Conservation (phyloP, 371 early-diverging fungal species). For the Haplosporangium sp. region DNA sequence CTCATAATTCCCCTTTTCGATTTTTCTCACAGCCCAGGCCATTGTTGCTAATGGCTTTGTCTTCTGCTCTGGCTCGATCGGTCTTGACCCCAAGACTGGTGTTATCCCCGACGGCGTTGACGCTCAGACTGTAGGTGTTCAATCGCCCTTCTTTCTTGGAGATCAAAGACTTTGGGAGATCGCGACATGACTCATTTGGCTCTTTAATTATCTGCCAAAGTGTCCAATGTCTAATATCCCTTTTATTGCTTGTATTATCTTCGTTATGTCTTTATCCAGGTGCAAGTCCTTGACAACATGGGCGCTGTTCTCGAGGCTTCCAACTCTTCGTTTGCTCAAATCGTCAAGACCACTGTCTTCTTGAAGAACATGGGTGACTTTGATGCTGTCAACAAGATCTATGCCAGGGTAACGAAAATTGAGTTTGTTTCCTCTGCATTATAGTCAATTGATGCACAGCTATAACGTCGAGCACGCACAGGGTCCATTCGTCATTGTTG, state of each 20-base stretch:
- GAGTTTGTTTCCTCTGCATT: background rate
- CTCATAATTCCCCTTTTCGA: background rate
- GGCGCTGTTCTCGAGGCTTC: slow-evolving; percentile 80
- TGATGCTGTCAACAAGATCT: slow-evolving; percentile 85
- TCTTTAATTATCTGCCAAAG: background rate
- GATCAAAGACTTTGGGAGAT: too few species aligned
- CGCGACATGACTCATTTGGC: background rate
- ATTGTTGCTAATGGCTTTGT: slow-evolving; percentile 86
- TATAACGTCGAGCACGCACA: too few species aligned
- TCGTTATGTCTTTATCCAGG: slow-evolving; percentile 19
- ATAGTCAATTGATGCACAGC: too few species aligned
- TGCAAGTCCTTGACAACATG: slow-evolving; percentile 82
- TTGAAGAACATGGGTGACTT: slow-evolving; percentile 92
- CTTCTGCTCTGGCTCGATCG: slow-evolving; percentile 85
- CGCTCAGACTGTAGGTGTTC: slow-evolving; percentile 68
- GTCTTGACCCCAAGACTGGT: slow-evolving; percentile 69
- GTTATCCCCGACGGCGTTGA: slow-evolving; percentile 68
- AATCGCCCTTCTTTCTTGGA: background rate
- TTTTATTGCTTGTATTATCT: background rate
- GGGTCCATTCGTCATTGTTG: too few species aligned
- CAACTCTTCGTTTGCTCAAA: slow-evolving; percentile 77
- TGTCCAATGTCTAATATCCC: background rate
- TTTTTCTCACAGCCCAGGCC: slow-evolving; percentile 72
- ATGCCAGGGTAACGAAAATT: slow-evolving; percentile 64
- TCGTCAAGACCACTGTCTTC: slow-evolving; percentile 94